Evolutionary conservation across 2,329 filamentous ascomycete genomes (phyloP), one percentile per base, ranked within the genome.

Genomic region (Lasiodiplodia gonubiensis): DNA sequence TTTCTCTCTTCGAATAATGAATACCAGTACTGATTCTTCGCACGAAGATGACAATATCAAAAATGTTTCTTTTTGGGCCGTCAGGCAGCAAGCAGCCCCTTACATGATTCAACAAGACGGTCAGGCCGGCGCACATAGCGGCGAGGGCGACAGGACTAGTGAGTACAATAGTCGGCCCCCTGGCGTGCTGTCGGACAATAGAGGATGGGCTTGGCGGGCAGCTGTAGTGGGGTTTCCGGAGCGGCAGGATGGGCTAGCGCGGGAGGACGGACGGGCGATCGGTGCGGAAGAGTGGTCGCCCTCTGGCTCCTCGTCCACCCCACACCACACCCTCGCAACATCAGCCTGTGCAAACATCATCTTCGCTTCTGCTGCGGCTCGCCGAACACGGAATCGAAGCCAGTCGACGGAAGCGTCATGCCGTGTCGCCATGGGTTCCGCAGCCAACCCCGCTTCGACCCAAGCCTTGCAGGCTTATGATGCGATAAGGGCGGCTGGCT

Each of bases 1-100:
- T 61, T 63, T 63, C 59, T 63, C 59, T 63, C 59, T 63, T 63
- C 59, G 42, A 63, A 63, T 63, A 63, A 63, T 63, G 59, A 63
- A 63, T 63, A 63, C 59, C 59, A 63, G 46, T 51, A 35, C 21
- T 27, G 39, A 39, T 49, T 61, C 57, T 61, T 61, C 57, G 25
- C 18, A 33, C 14, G 30, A 33, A 63, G 42, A 63, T 46, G 49
- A 63, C 46, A 63, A 63, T 51, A 63, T 63, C 35, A 30, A 49
- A 51, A 48, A 63, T 37, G 51, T 63, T 63, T 63, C 42, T 35
- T 60, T 60, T 55, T 21, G 35, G 30, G n/a, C 35, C 18, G 35
- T 37, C 33, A 54, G 4, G 52, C 35, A 14, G 49, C 49, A 52
- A 52, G 48, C 48, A 23, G 42, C 30, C 30, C 30, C 30, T 33